Percentiles rank a stretch among this genome's conserved stretches.
Evolutionary conservation across 805 yeast genomes (phyloP).

Genomic region (Yamadazyma phyllophila): DNA sequence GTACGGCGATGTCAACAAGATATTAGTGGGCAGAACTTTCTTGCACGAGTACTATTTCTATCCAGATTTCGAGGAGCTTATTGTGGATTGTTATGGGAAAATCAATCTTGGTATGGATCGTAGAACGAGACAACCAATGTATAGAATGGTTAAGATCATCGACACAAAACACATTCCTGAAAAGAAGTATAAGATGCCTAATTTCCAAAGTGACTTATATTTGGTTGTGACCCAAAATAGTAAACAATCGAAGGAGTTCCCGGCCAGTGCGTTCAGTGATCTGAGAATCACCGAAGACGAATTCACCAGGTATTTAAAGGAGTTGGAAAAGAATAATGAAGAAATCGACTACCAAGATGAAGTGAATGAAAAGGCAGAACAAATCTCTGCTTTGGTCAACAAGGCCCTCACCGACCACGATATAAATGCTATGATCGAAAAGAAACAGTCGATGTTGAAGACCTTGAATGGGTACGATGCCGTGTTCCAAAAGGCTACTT

Average conservation of each 20-base stretch:
- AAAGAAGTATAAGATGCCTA: constrained; percentile 42
- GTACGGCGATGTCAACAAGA: constrained; percentile 64
- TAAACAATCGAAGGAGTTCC: constrained; percentile 67
- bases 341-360: constrained; percentile 62
- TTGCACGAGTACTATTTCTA: constrained; percentile 75
- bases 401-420: constrained; percentile 69
- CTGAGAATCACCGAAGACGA: constrained; percentile 68
- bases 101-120: constrained; percentile 75
- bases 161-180: constrained; percentile 49
- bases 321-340: constrained; percentile 57
- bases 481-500: constrained; percentile 68
- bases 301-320: constrained; percentile 63
- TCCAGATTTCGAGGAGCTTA: constrained; percentile 71
- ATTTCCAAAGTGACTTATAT: constrained; percentile 47
- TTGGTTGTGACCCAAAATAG: constrained; percentile 81
- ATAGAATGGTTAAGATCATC: constrained; percentile 81
- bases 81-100: constrained; percentile 75
- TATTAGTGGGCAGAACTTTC: constrained; percentile 74
- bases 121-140: constrained; percentile 59
- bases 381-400: constrained; percentile 59
- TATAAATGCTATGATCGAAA: constrained; percentile 73
- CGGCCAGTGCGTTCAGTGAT: constrained; percentile 79
- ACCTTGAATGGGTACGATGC: constrained; percentile 47
- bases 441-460: constrained; percentile 61
- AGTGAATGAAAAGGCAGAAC: constrained; percentile 61